Evolutionary conservation across 257 asterid species (phyloP), one percentile per base, ranked within the genome.

Genomic region (Ophiorrhiza pumila): DNA sequence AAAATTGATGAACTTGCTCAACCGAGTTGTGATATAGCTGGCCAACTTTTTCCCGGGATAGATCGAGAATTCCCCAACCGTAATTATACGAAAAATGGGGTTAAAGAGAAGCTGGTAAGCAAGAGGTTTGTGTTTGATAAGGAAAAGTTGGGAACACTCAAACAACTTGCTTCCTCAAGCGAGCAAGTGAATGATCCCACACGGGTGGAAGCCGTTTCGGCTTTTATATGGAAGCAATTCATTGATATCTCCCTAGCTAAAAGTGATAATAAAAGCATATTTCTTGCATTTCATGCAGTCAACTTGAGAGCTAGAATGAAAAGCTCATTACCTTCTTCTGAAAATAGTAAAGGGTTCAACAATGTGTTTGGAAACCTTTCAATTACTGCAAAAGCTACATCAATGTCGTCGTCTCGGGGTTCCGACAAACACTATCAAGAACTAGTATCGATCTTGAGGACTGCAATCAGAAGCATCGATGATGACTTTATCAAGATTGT

Each of bases 221-320:
- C 80, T 66, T 77, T 66, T 65, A 75, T 80, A 34, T 66, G 77
- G 83, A 60, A 70, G 37, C 68, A 68, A 42, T n/a, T 80, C 32
- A 69, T 79, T 17, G 76, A 67, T 25, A 14, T 27, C 2, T 11
- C 55, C 9, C 35, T 29, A 77, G 42, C 69, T n/a, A 67, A 57
- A 34, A 22, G 18, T 29, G 29, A 29, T 1, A 18, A 17, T 7
- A 29, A 27, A 18, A 74, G 46, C 20, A 43, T 46, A 17, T 74
- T 43, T 0, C 25, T 27, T 1, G 75, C 79, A 5, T 15, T 7
- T 6, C 81, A 71, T 17, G 71, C 69, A 8, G 83, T 80, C 74
- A 79, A 79, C 65, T 4, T 85, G 59, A 85, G 83, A 67, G 37
- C 68, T 8, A 75, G 74, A 42, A 71, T 73, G 60, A 45, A 59